Evolutionary conservation across 2,329 filamentous ascomycete genomes (phyloP), one percentile per base, ranked within the genome.

Genomic region (Helotiales sp.): DNA sequence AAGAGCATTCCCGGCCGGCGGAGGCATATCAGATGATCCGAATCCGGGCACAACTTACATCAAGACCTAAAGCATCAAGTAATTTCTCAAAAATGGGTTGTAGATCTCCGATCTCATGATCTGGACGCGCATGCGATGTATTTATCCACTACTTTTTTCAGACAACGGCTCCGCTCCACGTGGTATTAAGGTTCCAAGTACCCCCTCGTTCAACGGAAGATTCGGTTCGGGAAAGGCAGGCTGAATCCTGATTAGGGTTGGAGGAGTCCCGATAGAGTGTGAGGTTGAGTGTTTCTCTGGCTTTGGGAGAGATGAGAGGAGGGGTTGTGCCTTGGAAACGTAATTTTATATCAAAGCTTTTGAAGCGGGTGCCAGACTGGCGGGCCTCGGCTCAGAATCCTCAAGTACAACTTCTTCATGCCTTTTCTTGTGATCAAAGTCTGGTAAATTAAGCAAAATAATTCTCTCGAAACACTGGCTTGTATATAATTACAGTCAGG

Each of bases 161-260:
- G 28, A 4, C 30, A 28, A 34, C 52, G 55, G 55, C 34, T 26
- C 55, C 55, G 37, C 20, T 59, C 55, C 55, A 59, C 20, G 34
- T 59, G 32, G 55, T 59, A 59, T 59, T 43, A 28, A 59, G 24
- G 32, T 59, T 59, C 17, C 20, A 45, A 45, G 40, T 20, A 43
- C 55, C 55, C 55, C 34, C 55, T 59, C 34, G 55, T 58, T n/a
- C 24, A 13, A 17, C 34, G 37, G 55, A 59, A 26, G n/a, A 32
- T 17, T 43, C 22, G 55, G 55, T 43, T n/a, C 32, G 20, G 55
- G 7, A 20, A 6, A 45, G 40, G 34, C 15, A 40, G 55, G 55
- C 55, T 59, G 24, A 59, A 43, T 59, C 55, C 20, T 40, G 55
- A 20, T 59, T 26, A 40, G 15, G 32, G 5, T 15, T 17, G 32